phyloP scores from a whole-genome alignment of 176 grass and related monocot genomes.

The Juncus effusus region DNA sequence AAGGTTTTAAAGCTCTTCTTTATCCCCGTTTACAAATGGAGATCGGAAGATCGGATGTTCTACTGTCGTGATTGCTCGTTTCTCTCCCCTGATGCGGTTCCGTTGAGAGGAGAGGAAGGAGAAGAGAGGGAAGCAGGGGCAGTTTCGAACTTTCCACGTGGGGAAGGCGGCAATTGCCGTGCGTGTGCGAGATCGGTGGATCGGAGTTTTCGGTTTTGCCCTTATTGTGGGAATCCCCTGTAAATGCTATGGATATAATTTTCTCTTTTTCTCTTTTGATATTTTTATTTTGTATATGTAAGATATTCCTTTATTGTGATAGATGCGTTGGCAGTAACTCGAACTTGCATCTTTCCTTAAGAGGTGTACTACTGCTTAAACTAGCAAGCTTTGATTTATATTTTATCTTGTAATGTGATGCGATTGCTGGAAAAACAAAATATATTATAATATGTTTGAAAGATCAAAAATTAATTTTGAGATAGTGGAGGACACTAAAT shows the following conservation, averaged over 20 bases:
- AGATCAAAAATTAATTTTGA: too few relatives aligned
- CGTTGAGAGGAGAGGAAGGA: neutral
- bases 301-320: too few relatives aligned
- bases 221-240: slow-evolving; percentile 70
- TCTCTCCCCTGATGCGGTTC: slow-evolving; percentile 57
- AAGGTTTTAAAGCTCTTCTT: slow-evolving; percentile 90
- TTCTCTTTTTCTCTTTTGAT: too few relatives aligned
- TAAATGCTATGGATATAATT: slow-evolving; percentile 25
- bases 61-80: slow-evolving; percentile 72
- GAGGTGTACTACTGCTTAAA: too few relatives aligned
- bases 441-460: too few relatives aligned
- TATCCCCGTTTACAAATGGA: slow-evolving; percentile 71
- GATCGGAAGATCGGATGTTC: slow-evolving; percentile 54
- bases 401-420: too few relatives aligned
- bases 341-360: too few relatives aligned
- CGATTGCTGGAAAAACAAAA: too few relatives aligned
- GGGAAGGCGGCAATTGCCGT: slow-evolving; percentile 24
- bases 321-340: too few relatives aligned
- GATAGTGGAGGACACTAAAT: too few relatives aligned
- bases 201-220: slow-evolving; percentile 81
- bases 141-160: slow-evolving; percentile 21
- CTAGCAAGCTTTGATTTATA: too few relatives aligned
- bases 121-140: slow-evolving; percentile 5
- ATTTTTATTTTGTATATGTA: too few relatives aligned
- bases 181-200: slow-evolving; percentile 69